Evolutionary conservation across 1,284 basidiomycete species (phyloP).

Genomic region (Meripilus lineatus): DNA sequence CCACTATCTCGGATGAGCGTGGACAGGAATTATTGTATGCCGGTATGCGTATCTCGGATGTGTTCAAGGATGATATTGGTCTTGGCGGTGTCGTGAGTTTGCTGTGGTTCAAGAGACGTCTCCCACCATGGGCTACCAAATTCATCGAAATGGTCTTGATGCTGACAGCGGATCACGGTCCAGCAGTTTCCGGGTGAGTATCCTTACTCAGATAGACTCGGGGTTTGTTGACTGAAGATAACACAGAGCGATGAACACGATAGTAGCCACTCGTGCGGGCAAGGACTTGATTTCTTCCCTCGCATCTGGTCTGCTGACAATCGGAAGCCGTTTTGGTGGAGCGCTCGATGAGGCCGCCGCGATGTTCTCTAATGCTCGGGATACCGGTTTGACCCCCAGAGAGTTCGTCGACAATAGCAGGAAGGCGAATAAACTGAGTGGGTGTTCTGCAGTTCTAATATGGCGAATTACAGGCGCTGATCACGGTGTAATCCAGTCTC

Average conservation of each 20-base stretch:
- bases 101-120: conserved; percentile 96
- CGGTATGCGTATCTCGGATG: conserved; percentile 98
- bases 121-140: conserved; percentile 84
- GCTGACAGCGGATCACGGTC: conserved; percentile 98
- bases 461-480: neutral
- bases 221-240: conserved; percentile 4
- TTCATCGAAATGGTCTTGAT: conserved; percentile 99
- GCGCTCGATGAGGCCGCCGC: conserved; percentile 97
- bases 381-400: conserved; percentile 89
- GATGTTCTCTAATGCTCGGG: conserved; percentile 92
- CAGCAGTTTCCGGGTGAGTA: conserved; percentile 77
- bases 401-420: conserved; percentile 97
- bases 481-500: conserved; percentile 51
- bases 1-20: conserved; percentile 99
- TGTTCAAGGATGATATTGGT: conserved; percentile 97
- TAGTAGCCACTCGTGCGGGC: conserved; percentile 97
- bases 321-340: conserved; percentile 98
- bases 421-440: conserved; percentile 94
- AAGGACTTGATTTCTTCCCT: conserved; percentile 98
- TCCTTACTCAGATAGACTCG: conserved; percentile 2
- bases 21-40: conserved; percentile 98
- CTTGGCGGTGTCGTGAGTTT: conserved; percentile 95
- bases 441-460: conserved; percentile 25
- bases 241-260: conserved; percentile 97
- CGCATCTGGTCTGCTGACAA: conserved; percentile 94